A percentile compares a stretch with the other conserved stretches of the same genome.
phyloP scores from a whole-genome alignment of 768 basidiomycete genomes.

The Serendipita sp. region DNA sequence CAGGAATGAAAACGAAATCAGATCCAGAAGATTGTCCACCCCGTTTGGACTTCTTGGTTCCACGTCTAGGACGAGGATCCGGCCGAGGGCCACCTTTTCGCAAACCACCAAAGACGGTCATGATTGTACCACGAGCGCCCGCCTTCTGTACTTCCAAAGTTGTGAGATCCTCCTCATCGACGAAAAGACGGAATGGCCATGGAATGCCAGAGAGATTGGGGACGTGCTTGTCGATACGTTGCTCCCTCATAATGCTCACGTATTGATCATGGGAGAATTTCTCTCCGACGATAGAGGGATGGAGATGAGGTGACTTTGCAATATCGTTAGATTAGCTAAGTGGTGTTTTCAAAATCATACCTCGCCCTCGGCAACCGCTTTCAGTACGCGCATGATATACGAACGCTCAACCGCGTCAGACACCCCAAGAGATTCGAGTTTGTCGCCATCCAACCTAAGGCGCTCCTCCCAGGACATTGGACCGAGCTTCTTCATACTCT shows the following conservation, averaged over 20 bases:
- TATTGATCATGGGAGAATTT: neutral
- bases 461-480: neutral
- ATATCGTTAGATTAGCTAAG: neutral
- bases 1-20: neutral
- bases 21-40: neutral
- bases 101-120: slow-evolving; percentile 4
- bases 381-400: slow-evolving; percentile 4
- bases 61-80: slow-evolving; percentile 3
- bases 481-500: neutral
- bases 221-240: slow-evolving; percentile 5
- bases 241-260: slow-evolving; percentile 1
- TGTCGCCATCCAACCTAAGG: neutral
- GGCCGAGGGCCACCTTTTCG: neutral
- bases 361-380: neutral
- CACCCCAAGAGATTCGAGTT: neutral
- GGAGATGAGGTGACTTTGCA: neutral
- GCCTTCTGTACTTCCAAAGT: slow-evolving; percentile 1
- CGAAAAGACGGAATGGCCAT: slow-evolving; percentile 2
- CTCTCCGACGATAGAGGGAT: neutral
- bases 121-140: slow-evolving; percentile 4
- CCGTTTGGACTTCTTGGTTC: slow-evolving; percentile 2
- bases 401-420: neutral
- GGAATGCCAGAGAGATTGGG: slow-evolving; percentile 4
- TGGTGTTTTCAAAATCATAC: neutral
- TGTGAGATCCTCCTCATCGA: slow-evolving; percentile 2